A percentile compares a stretch with the other conserved stretches of the same genome.
phyloP scores from a whole-genome alignment of 805 yeast species.

The Nakazawaea laoshanensis region DNA sequence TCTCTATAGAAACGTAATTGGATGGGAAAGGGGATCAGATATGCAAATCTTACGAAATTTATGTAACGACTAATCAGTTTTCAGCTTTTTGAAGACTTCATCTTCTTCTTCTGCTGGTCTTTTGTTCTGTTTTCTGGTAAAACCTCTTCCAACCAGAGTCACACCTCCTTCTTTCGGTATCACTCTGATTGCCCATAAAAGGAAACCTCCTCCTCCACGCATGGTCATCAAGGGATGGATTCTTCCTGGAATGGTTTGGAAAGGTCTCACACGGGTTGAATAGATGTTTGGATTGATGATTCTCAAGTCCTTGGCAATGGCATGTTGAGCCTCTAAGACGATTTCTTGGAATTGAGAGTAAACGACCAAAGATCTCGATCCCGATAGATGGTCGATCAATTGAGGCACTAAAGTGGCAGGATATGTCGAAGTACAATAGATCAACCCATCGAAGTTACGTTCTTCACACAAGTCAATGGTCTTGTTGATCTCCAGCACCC shows the following conservation, averaged over 20 bases:
- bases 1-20: conserved; percentile 53
- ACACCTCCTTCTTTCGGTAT: conserved; percentile 53
- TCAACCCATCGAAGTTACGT: conserved; percentile 64
- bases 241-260: conserved; percentile 90
- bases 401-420: conserved; percentile 55
- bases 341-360: conserved; percentile 78
- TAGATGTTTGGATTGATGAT: conserved; percentile 75
- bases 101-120: conserved; percentile 11
- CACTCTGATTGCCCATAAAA: conserved; percentile 73
- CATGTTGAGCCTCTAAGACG: conserved; percentile 65
- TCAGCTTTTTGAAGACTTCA: conserved; percentile 7
- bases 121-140: conserved; percentile 28
- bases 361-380: conserved; percentile 80
- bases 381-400: conserved; percentile 60
- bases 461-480: conserved; percentile 40
- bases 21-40: conserved; percentile 33
- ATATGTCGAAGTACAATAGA: conserved; percentile 67
- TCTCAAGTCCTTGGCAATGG: conserved; percentile 56
- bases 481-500: conserved; percentile 41
- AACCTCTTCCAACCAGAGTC: conserved; percentile 63
- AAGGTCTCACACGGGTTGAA: conserved; percentile 77
- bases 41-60: conserved; percentile 9
- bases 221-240: conserved; percentile 93
- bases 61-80: conserved; percentile 1
- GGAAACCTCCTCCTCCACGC: conserved; percentile 86